Conservation (phyloP, 2,329 filamentous ascomycete species). For the Davidsoniella australis region DNA sequence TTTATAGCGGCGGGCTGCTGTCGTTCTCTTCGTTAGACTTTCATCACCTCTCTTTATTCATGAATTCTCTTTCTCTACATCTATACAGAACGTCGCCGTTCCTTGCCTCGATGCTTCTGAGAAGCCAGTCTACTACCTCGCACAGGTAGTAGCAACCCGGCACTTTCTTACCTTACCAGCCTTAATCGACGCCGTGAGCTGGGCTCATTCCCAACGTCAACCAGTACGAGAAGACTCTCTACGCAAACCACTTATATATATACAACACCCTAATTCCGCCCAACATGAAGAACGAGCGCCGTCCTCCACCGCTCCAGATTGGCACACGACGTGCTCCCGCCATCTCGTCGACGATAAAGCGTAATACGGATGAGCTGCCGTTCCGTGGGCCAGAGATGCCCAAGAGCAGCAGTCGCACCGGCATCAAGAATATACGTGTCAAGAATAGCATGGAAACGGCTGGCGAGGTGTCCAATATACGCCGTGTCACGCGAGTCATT, state of each 20-base stretch:
- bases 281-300: conserved; percentile 3
- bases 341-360: not conserved
- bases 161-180: not conserved
- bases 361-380: not conserved
- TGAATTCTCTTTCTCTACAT: not conserved
- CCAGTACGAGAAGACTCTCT: not conserved
- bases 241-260: not conserved
- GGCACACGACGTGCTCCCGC: not conserved
- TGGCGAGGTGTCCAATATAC: not conserved
- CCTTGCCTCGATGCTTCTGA: conserved; percentile 1
- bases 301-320: conserved; percentile 3
- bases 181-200: conserved; percentile 5
- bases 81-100: not conserved
- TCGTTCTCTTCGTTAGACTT: not conserved
- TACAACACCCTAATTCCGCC: not conserved
- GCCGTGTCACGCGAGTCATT: conserved; percentile 16
- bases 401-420: not conserved
- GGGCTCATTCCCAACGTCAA: not conserved
- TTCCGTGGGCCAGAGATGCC: not conserved
- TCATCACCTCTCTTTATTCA: not conserved
- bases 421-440: not conserved
- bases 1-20: too few relatives aligned
- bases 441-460: conserved; percentile 1
- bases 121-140: not conserved
- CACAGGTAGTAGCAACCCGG: too few relatives aligned